Conservation (phyloP, 495 filamentous ascomycete genomes). For the Hypoxylon trugodes region DNA sequence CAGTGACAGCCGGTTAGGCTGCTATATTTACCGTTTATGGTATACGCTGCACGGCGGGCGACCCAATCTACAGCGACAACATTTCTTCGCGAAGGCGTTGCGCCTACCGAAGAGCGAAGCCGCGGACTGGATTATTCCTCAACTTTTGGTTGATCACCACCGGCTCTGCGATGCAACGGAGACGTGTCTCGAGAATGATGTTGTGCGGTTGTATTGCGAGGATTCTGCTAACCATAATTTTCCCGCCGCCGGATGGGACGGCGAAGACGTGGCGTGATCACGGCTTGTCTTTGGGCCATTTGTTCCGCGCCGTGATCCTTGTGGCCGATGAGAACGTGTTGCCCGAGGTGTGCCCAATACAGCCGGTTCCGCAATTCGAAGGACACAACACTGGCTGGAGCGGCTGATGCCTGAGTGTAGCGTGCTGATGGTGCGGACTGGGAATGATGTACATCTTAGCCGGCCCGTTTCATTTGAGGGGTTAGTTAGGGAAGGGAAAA, state of each 20-base stretch:
- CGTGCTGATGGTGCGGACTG: slow-evolving; percentile 38
- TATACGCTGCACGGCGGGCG: slow-evolving; percentile 24
- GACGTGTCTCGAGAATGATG: slow-evolving; percentile 9
- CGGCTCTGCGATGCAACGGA: slow-evolving; percentile 24
- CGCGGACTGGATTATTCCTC: background rate
- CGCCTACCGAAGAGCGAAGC: background rate
- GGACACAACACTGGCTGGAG: slow-evolving; percentile 26
- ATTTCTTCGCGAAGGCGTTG: slow-evolving; percentile 35
- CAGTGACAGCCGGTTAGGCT: slow-evolving; percentile 26
- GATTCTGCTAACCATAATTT: slow-evolving; percentile 2
- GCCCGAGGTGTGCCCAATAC: slow-evolving; percentile 27
- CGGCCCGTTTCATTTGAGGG: slow-evolving; percentile 34
- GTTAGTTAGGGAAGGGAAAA: slow-evolving; percentile 17
- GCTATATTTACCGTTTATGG: slow-evolving; percentile 35
- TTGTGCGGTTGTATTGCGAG: background rate
- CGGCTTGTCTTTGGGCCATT: slow-evolving; percentile 32
- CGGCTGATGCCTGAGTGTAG: slow-evolving; percentile 34
- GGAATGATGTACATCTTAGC: slow-evolving; percentile 36
- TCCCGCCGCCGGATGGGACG: slow-evolving; percentile 15
- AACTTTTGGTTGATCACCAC: slow-evolving; percentile 21
- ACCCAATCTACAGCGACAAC: slow-evolving; percentile 33
- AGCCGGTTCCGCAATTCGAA: slow-evolving; percentile 17
- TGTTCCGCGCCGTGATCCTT: slow-evolving; percentile 33
- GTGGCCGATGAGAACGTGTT: slow-evolving; percentile 34
- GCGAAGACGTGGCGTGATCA: slow-evolving; percentile 34